Base-by-base conservation (phyloP, 148 eudicot species). In the Rhododendron vialii region DNA sequence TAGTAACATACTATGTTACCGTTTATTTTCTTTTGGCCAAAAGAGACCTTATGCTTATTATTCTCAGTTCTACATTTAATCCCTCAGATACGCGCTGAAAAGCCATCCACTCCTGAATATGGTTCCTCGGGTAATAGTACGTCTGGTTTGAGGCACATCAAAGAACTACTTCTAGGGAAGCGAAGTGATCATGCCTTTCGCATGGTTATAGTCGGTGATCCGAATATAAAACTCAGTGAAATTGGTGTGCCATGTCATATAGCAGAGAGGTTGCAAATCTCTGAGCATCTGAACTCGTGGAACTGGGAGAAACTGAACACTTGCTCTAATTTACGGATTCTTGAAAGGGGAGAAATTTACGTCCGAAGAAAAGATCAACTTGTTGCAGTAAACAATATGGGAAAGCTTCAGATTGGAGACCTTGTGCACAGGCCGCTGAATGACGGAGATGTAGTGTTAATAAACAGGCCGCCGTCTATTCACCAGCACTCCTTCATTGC, bases 401-500 rank as follows among this genome's bases (percentile, higher is more conserved):
- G 94, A 88, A 88, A 92, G 80, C 91, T 95, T 84, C 88, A 90
- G 47, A 84, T 84, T 1, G 99, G 99, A 78, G 99, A 97, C 75
- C 81, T 85, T 11, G 85, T 97, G 33, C 84, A 85, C 55, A 85
- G 99, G 90, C 96, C 98, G 73, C 90, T 97, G 43, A 80, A 57
- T 59, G 98, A 97, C 85, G 98, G 99, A 78, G 99, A 97, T 90
- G 87, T 93, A 38, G 90, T 97, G 86, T 86, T 97, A 86, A 92
- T 95, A 85, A 97, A 95, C 89, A 89, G 99, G 87, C 99, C 99
- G 78, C 99, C 99, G 17, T 92, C 99, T 50, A 95, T 97, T 86
- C 99, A 97, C 86, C 94, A 95, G 41, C 99, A 97, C 74, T 97
- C 99, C 30, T 87, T 92, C 41, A 91, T 97, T 80, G 98, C 96